Conservation (phyloP, 768 basidiomycete genomes). For the Leucocoprinus leucothites region DNA sequence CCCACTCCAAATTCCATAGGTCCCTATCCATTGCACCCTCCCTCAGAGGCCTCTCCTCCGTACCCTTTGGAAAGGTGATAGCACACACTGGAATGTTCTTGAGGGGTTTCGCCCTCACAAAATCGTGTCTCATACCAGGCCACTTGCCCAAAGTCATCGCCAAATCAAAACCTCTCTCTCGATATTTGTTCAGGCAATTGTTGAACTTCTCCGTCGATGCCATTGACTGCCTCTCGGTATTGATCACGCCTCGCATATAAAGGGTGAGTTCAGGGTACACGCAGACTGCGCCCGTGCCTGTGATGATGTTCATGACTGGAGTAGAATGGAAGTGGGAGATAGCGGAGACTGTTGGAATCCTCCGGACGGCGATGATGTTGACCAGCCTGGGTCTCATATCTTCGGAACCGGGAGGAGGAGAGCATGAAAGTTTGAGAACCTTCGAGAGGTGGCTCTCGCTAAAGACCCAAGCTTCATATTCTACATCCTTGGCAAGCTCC, state of each 20-base stretch:
- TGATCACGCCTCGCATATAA: constrained; percentile 1
- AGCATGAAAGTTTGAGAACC: constrained; percentile 2
- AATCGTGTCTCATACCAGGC: constrained; percentile 7
- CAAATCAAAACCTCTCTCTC: constrained; percentile 5
- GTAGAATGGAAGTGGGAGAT: constrained; percentile 12
- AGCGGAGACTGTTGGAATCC: not conserved
- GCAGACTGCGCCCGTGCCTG: constrained; percentile 8
- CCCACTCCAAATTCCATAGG: constrained; percentile 1
- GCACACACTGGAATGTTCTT: not conserved
- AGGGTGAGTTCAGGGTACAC: constrained; percentile 11
- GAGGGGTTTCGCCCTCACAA: not conserved
- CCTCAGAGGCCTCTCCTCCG: not conserved
- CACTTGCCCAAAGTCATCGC: constrained; percentile 9
- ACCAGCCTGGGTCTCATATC: not conserved
- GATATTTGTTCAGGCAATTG: constrained; percentile 1
- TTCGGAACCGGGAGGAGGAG: not conserved
- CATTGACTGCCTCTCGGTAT: not conserved
- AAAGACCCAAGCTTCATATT: not conserved
- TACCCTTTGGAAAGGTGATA: constrained; percentile 1
- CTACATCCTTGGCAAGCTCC: not conserved
- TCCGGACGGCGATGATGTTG: constrained; percentile 6
- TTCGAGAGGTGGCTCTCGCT: constrained; percentile 2
- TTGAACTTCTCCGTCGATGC: not conserved
- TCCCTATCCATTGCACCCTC: not conserved
- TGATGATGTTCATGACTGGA: constrained; percentile 13